These are phyloP conservation scores for Stephania yunnanensis DNA, from an alignment of 164 flowering plant species.

Conservation along the genomic window DNA sequence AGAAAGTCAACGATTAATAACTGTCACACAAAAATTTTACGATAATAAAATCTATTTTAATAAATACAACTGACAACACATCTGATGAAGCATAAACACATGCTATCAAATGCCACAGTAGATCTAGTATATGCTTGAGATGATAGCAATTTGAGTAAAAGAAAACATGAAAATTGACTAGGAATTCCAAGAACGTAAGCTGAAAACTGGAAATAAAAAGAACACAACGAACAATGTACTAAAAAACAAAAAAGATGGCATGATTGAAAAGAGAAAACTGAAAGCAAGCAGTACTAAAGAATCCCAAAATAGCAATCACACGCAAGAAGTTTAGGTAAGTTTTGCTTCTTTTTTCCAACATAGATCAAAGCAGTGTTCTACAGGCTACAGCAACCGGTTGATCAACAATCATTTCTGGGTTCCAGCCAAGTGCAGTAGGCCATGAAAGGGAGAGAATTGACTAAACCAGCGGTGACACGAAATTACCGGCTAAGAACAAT, in stretches of 20 bases:
- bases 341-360: background rate
- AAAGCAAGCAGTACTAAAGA: background rate
- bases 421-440: background rate
- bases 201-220: background rate
- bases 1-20: slow-evolving; percentile 25
- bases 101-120: background rate
- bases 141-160: background rate
- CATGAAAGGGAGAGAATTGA: background rate
- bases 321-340: background rate
- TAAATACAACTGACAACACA: background rate
- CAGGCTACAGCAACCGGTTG: background rate
- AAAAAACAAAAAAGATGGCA: background rate
- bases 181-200: background rate
- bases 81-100: too few species aligned
- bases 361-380: background rate
- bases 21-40: background rate
- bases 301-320: background rate
- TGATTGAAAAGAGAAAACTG: background rate
- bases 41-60: background rate
- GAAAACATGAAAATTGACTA: background rate
- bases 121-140: background rate
- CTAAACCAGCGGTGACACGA: background rate
- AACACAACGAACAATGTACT: background rate
- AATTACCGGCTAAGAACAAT: background rate
- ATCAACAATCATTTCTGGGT: background rate